Conservation (phyloP, 805 yeast species). For the Maudiozyma serrabonitensis region DNA sequence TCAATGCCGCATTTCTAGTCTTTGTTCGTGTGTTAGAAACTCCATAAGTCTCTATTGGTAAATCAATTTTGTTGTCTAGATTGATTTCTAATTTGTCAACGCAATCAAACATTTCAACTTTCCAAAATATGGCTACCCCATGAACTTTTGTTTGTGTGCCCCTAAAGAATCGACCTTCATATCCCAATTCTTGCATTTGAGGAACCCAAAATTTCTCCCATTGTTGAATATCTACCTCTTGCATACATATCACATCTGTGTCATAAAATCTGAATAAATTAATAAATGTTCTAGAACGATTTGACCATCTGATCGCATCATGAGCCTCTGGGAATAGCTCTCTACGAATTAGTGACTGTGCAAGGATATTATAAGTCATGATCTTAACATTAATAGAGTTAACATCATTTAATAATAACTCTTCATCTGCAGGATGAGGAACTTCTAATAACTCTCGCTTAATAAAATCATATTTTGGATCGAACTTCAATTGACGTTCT, state of each 20-base stretch:
- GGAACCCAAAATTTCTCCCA: slow-evolving; percentile 53
- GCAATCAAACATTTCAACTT: slow-evolving; percentile 32
- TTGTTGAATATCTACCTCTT: slow-evolving; percentile 71
- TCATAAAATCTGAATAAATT: slow-evolving; percentile 56
- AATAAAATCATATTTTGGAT: slow-evolving; percentile 11
- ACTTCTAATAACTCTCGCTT: slow-evolving; percentile 15
- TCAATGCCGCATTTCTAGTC: slow-evolving; percentile 62
- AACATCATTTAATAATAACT: neutral
- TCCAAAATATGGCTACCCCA: slow-evolving; percentile 68
- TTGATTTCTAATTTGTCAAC: neutral
- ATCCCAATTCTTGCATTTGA: slow-evolving; percentile 44
- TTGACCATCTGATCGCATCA: slow-evolving; percentile 65
- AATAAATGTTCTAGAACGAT: slow-evolving; percentile 52
- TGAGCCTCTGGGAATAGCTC: slow-evolving; percentile 73
- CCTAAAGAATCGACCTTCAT: slow-evolving; percentile 41
- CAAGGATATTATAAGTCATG: slow-evolving; percentile 74
- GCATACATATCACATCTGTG: slow-evolving; percentile 69
- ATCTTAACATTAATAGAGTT: slow-evolving; percentile 33
- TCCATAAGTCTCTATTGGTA: slow-evolving; percentile 33
- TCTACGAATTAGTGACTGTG: slow-evolving; percentile 75
- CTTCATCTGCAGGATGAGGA: neutral
- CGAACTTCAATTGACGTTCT: neutral
- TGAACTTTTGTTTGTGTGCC: slow-evolving; percentile 47
- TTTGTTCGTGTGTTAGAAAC: slow-evolving; percentile 39
- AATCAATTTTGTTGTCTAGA: slow-evolving; percentile 16